These are phyloP conservation scores for Solanum lycopersicoides DNA, from an alignment of 257 asterid genomes.

Conservation along the genomic window DNA sequence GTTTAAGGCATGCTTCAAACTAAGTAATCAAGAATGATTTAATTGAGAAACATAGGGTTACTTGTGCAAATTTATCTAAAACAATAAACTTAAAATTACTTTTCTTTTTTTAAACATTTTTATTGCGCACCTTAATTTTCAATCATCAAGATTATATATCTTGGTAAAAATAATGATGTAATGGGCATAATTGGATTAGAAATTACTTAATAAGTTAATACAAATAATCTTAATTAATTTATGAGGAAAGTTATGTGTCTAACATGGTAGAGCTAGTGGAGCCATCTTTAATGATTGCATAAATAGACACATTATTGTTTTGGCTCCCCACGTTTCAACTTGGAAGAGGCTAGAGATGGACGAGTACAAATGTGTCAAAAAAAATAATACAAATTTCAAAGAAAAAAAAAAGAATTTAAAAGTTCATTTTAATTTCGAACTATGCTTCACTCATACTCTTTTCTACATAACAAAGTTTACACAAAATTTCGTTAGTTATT, in stretches of 20 bases:
- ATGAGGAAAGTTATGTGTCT: neutral
- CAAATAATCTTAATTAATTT: neutral
- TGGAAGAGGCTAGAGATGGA: neutral
- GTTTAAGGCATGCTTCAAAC: neutral
- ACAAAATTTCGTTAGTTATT: neutral
- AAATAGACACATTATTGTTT: slow-evolving; percentile 11
- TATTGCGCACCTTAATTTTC: neutral
- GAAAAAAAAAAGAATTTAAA: neutral
- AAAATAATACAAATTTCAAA: neutral
- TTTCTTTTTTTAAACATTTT: neutral
- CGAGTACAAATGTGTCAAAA: neutral
- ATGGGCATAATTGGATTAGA: neutral
- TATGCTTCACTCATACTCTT: neutral
- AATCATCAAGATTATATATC: neutral
- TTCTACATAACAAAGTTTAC: neutral
- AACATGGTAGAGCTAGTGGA: neutral
- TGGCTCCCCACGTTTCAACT: slow-evolving; percentile 17
- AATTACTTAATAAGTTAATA: neutral
- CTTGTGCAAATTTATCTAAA: neutral
- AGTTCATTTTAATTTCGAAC: neutral
- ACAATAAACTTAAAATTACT: neutral
- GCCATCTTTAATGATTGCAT: slow-evolving; percentile 13
- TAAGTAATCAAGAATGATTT: neutral
- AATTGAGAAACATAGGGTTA: neutral
- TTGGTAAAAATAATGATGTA: neutral